Percentiles rank a stretch among this genome's conserved stretches.
phyloP scores from a whole-genome alignment of 352 stramenopile species.

The Vaucheria bursata region DNA sequence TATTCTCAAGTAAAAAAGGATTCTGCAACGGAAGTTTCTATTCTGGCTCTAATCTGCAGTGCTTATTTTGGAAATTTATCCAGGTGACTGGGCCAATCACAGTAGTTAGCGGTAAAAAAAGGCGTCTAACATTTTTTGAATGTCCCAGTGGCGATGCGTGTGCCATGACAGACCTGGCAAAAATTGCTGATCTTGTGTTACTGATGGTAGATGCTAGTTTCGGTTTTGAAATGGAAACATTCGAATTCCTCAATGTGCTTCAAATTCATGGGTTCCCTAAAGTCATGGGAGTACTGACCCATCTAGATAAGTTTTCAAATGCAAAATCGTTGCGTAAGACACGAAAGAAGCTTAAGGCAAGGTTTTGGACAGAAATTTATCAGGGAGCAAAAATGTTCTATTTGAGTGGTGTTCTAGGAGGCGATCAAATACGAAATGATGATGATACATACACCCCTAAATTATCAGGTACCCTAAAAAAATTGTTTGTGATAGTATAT shows the following conservation, averaged over 20 bases:
- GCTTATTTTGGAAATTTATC: slow-evolving; percentile 31
- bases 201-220: slow-evolving; percentile 98
- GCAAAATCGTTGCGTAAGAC: slow-evolving; percentile 94
- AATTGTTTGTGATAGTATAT: too few relatives aligned
- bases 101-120: slow-evolving; percentile 92
- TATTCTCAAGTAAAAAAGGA: too few relatives aligned
- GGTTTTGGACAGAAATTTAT: slow-evolving; percentile 97
- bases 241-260: slow-evolving; percentile 99
- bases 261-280: slow-evolving; percentile 79
- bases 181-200: slow-evolving; percentile 96
- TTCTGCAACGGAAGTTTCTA: too few relatives aligned
- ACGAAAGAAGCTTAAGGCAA: slow-evolving; percentile 81
- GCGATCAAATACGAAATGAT: too few relatives aligned
- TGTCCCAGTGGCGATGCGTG: slow-evolving; percentile 82
- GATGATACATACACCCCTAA: too few relatives aligned
- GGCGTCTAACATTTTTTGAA: slow-evolving; percentile 96
- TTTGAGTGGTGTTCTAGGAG: slow-evolving; percentile 88
- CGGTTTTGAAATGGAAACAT: slow-evolving; percentile 99
- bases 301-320: slow-evolving; percentile 96
- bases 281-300: slow-evolving; percentile 97
- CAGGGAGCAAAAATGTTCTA: slow-evolving; percentile 89
- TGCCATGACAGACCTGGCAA: slow-evolving; percentile 88
- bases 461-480: too few relatives aligned
- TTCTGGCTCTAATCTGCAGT: too few relatives aligned
- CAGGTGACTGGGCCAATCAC: slow-evolving; percentile 83